Evolutionary conservation across 140 eudicot genomes (phyloP).

Genomic region (Stevia rebaudiana): DNA sequence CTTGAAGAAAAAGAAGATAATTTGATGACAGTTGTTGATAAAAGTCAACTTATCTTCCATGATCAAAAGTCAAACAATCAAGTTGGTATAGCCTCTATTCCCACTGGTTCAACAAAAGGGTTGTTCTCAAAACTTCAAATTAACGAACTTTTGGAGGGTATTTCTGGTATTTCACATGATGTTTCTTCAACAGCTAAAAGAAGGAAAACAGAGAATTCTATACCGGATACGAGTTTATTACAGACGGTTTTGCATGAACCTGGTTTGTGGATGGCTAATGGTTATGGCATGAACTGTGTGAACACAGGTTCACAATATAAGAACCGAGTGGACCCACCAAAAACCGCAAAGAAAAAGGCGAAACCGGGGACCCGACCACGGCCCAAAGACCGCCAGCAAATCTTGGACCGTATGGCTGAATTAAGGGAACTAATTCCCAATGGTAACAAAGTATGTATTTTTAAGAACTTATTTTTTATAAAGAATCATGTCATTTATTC

Average conservation of each 20-base stretch:
- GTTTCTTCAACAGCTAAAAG: constrained; percentile 58
- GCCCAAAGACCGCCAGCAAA: constrained; percentile 88
- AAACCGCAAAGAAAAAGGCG: constrained; percentile 65
- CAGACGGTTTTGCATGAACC: constrained; percentile 21
- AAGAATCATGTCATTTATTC: too few relatives aligned
- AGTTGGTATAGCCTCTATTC: constrained; percentile 17
- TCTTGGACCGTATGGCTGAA: constrained; percentile 79
- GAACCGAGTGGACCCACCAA: constrained; percentile 38
- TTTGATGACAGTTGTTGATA: too few relatives aligned
- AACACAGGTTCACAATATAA: constrained; percentile 36
- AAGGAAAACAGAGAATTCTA: constrained; percentile 38
- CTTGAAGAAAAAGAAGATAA: too few relatives aligned
- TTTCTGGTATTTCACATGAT: constrained; percentile 43
- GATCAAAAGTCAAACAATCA: constrained; percentile 20
- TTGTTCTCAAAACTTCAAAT: constrained; percentile 84
- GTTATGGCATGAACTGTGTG: constrained; percentile 35
- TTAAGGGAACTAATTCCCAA: constrained; percentile 84
- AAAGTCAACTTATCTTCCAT: neutral
- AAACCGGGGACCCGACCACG: constrained; percentile 79
- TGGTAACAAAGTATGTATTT: constrained; percentile 61
- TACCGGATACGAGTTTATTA: constrained; percentile 26
- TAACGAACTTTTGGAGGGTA: constrained; percentile 54
- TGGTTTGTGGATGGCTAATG: constrained; percentile 38
- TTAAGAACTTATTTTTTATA: too few relatives aligned
- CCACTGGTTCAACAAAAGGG: constrained; percentile 34